Base-by-base conservation (phyloP, 2,329 filamentous ascomycete genomes). In the Lachnellula arida region DNA sequence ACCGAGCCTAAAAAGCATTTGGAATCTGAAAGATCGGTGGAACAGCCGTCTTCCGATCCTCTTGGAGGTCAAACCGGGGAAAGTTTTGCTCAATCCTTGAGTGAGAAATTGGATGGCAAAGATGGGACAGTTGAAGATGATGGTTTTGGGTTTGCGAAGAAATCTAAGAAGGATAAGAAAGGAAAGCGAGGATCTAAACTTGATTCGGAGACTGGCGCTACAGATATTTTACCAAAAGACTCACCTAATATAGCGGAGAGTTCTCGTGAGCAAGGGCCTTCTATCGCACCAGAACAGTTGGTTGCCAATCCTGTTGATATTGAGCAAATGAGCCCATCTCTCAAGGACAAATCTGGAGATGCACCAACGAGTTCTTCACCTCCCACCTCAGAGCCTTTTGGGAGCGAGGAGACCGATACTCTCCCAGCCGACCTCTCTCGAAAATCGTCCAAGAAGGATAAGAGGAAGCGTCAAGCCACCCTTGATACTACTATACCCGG, bases 391-490 rank as follows among this genome's bases (percentile, higher is more conserved):
- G 46, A 57, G 15, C 5, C 19, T 48, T 22, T 17, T 40, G 37
- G 15, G 50, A 56, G 43, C 22, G 54, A 49, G 50, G 55, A 56
- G 8, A 17, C 40, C 23, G 53, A 54, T n/a, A 43, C 47, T n/a
- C 28, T 39, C 11, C 23, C 47, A 17, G 43, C 23, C 32, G 48
- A 53, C 25, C 43, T 67, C 8, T 59, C 58, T 22, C 54, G 53
- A 42, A 64, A 54, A 14, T 9, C 40, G 17, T 63, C 63, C n/a
- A 70, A 68, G 51, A 65, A 68, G 49, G 67, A 68, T 25, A 70
- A 70, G 56, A 61, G 66, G 57, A 68, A 69, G 47, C 63, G 65
- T 8, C 67, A 68, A 60, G 51, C 61, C 17, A 65, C 62, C 14
- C 46, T 59, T 34, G 59, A 61, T 46, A 40, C 52, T 5, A 46